Percentiles rank a stretch among this genome's conserved stretches.
phyloP scores from a whole-genome alignment of 352 stramenopile species.

The Pythium coloratum region DNA sequence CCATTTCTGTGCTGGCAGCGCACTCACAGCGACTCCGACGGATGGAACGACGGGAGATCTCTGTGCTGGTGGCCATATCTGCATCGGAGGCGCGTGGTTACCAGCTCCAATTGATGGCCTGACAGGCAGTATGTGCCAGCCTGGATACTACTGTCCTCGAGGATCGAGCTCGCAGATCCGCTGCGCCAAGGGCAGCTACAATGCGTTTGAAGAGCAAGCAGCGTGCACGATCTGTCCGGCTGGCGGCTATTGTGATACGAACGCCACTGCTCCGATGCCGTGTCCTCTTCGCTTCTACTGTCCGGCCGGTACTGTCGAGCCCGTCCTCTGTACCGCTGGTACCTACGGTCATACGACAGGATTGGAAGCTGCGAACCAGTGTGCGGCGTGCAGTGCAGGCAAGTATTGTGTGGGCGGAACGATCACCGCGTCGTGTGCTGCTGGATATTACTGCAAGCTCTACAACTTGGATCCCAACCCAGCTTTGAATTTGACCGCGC shows the following conservation, averaged over 20 bases:
- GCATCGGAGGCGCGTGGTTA: conserved; percentile 55
- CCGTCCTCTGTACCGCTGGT: conserved; percentile 68
- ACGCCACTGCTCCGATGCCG: conserved; percentile 41
- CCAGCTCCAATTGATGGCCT: conserved; percentile 49
- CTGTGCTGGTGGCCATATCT: conserved; percentile 61
- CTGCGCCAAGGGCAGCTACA: conserved; percentile 75
- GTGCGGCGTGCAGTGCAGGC: conserved; percentile 62
- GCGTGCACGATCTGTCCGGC: conserved; percentile 51
- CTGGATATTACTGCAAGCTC: conserved; percentile 85
- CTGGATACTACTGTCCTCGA: conserved; percentile 67
- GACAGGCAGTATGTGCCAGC: conserved; percentile 55
- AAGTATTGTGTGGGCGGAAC: conserved; percentile 80
- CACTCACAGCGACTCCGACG: conserved; percentile 36
- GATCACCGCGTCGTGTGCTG: conserved; percentile 69
- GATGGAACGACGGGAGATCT: conserved; percentile 49
- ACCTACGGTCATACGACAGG: conserved; percentile 67
- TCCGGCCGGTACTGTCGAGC: conserved; percentile 43
- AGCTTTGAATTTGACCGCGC: not conserved
- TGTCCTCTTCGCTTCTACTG: conserved; percentile 79
- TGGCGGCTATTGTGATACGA: conserved; percentile 71
- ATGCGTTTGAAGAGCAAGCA: conserved; percentile 46
- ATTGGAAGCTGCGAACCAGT: conserved; percentile 50
- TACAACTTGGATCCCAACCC: conserved; percentile 64
- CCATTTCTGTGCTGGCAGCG: conserved; percentile 62
- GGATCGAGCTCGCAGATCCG: conserved; percentile 51